These are phyloP conservation scores for Fomitiporia mediterranea DNA, from an alignment of 1,284 basidiomycete species.

Conservation along the genomic window DNA sequence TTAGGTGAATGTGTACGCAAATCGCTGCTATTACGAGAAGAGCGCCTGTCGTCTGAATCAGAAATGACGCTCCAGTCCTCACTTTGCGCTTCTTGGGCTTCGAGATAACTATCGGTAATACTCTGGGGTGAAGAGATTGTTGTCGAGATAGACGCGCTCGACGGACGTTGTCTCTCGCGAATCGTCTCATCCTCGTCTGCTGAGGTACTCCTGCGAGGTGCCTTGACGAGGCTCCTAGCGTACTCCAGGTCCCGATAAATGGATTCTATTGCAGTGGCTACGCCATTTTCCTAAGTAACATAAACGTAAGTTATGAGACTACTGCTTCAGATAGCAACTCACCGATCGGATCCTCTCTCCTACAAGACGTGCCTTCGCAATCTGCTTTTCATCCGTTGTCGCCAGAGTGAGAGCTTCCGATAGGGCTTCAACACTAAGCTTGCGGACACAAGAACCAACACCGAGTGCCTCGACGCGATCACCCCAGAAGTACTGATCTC, in stretches of 20 bases:
- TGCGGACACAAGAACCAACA: slow-evolving; percentile 81
- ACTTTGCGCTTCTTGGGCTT: slow-evolving; percentile 48
- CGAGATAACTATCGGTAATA: slow-evolving; percentile 53
- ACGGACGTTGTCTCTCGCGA: slow-evolving; percentile 33
- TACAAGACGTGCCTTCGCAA: slow-evolving; percentile 75
- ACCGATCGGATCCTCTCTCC: slow-evolving; percentile 84
- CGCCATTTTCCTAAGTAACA: slow-evolving; percentile 78
- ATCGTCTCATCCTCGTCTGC: slow-evolving; percentile 34
- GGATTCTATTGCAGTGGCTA: slow-evolving; percentile 82
- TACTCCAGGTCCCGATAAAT: slow-evolving; percentile 93
- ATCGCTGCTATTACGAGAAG: slow-evolving; percentile 45
- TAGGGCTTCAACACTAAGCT: slow-evolving; percentile 75
- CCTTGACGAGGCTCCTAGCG: slow-evolving; percentile 75
- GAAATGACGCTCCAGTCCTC: slow-evolving; percentile 84
- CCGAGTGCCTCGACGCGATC: slow-evolving; percentile 92
- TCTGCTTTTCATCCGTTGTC: slow-evolving; percentile 85
- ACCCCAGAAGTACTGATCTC: slow-evolving; percentile 97
- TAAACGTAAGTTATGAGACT: slow-evolving; percentile 2
- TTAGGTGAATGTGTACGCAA: slow-evolving; percentile 32
- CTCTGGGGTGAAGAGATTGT: slow-evolving; percentile 32
- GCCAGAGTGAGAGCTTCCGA: slow-evolving; percentile 75
- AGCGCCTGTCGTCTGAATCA: slow-evolving; percentile 57
- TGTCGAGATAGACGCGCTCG: slow-evolving; percentile 29
- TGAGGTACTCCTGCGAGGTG: slow-evolving; percentile 29
- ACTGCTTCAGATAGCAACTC: slow-evolving; percentile 26